phyloP scores from a whole-genome alignment of 768 basidiomycete genomes.

The Podaxis carcinomalis region DNA sequence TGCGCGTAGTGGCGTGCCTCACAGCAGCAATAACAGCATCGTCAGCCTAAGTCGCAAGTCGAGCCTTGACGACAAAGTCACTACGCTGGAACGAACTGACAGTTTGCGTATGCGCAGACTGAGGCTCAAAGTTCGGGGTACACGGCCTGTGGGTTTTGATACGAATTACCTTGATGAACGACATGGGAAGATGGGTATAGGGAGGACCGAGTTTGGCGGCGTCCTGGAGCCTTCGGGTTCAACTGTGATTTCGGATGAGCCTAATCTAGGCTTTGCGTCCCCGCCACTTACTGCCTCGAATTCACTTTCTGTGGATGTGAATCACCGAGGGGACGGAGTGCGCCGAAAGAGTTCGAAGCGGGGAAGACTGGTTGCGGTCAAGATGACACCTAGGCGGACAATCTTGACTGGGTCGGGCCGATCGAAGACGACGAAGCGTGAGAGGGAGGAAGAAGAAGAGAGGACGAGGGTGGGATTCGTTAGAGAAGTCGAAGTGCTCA shows the following conservation, averaged over 20 bases:
- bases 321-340: neutral
- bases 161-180: constrained; percentile 23
- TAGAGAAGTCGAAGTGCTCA: constrained; percentile 80
- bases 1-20: constrained; percentile 13
- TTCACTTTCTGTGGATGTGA: neutral
- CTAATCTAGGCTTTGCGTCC: neutral
- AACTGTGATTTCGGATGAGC: neutral
- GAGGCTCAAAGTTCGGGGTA: constrained; percentile 24
- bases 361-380: constrained; percentile 41
- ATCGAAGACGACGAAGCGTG: constrained; percentile 14
- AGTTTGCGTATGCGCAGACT: constrained; percentile 19
- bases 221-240: neutral
- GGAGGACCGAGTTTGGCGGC: neutral
- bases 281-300: neutral
- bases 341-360: constrained; percentile 3
- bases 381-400: constrained; percentile 37
- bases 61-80: constrained; percentile 7
- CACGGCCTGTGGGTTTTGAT: constrained; percentile 12
- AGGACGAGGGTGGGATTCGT: constrained; percentile 75
- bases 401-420: constrained; percentile 9
- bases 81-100: constrained; percentile 1
- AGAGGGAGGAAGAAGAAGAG: constrained; percentile 47
- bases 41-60: constrained; percentile 8
- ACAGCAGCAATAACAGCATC: constrained; percentile 6
- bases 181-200: constrained; percentile 25